Evolutionary conservation across 805 yeast species (phyloP).

Genomic region (Metschnikowia shivogae): DNA sequence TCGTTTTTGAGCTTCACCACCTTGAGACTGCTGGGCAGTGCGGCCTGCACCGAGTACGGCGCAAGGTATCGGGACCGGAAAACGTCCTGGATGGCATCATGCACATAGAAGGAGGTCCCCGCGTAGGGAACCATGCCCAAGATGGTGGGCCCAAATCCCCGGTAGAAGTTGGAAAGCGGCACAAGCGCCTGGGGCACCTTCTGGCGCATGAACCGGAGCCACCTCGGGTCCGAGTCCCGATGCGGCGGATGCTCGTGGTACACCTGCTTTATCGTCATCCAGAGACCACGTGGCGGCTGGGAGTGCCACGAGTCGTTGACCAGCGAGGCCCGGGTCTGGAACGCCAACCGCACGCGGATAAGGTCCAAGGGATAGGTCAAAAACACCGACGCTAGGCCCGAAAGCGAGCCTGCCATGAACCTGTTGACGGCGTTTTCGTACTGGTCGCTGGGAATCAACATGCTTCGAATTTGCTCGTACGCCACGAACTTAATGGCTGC

Average conservation of each 20-base stretch:
- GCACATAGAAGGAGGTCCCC: slow-evolving; percentile 94
- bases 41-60: slow-evolving; percentile 43
- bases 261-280: slow-evolving; percentile 29
- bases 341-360: slow-evolving; percentile 87
- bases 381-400: slow-evolving; percentile 84
- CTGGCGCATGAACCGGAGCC: slow-evolving; percentile 34
- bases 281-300: slow-evolving; percentile 10
- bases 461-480: slow-evolving; percentile 83
- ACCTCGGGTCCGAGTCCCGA: slow-evolving; percentile 29
- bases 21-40: slow-evolving; percentile 7
- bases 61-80: slow-evolving; percentile 60
- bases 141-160: slow-evolving; percentile 93
- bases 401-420: slow-evolving; percentile 81
- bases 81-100: slow-evolving; percentile 84
- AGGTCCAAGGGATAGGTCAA: slow-evolving; percentile 90
- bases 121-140: slow-evolving; percentile 97
- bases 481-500: slow-evolving; percentile 97
- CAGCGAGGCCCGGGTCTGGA: slow-evolving; percentile 55
- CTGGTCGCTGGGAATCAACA: slow-evolving; percentile 68
- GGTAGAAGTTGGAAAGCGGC: slow-evolving; percentile 67
- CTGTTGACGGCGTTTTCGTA: slow-evolving; percentile 81
- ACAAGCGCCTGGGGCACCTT: slow-evolving; percentile 29
- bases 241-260: slow-evolving; percentile 37
- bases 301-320: slow-evolving; percentile 12
- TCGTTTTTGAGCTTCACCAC: slow-evolving; percentile 18